phyloP scores from a whole-genome alignment of 345 rosid species.

The Hibiscus syriacus region DNA sequence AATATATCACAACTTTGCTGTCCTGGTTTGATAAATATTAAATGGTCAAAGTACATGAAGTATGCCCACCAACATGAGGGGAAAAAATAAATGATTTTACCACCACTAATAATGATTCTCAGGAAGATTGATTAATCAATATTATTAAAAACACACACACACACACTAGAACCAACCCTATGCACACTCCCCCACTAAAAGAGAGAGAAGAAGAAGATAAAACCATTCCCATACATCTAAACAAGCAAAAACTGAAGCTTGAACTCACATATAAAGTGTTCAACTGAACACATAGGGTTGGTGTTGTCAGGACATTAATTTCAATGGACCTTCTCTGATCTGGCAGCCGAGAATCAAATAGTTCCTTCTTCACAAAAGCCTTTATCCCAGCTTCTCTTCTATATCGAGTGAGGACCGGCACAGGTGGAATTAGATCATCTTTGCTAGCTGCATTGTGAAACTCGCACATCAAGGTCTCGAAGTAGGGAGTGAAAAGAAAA shows the following conservation, averaged over 20 bases:
- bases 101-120: neutral
- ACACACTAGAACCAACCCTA: neutral
- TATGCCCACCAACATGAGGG: neutral
- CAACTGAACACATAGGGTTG: conserved; percentile 78
- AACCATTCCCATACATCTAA: neutral
- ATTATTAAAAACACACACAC: neutral
- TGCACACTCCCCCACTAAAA: neutral
- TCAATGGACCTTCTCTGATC: conserved; percentile 67
- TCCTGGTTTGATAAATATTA: neutral
- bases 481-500: conserved; percentile 10
- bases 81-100: neutral
- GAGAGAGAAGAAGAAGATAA: neutral
- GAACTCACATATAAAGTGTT: conserved; percentile 79
- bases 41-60: neutral
- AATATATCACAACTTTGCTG: neutral
- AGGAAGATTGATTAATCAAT: neutral
- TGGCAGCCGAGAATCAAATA: conserved; percentile 66
- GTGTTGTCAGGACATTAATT: conserved; percentile 52
- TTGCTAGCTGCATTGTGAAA: conserved; percentile 57
- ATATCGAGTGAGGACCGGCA: conserved; percentile 87
- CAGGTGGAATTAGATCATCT: conserved; percentile 90
- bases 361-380: conserved; percentile 91
- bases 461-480: conserved; percentile 10
- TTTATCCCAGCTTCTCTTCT: conserved; percentile 84
- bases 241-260: conserved; percentile 17